Percentiles rank a stretch among this genome's conserved stretches.
phyloP scores from a whole-genome alignment of 768 basidiomycete genomes.

The Mycena galopus region DNA sequence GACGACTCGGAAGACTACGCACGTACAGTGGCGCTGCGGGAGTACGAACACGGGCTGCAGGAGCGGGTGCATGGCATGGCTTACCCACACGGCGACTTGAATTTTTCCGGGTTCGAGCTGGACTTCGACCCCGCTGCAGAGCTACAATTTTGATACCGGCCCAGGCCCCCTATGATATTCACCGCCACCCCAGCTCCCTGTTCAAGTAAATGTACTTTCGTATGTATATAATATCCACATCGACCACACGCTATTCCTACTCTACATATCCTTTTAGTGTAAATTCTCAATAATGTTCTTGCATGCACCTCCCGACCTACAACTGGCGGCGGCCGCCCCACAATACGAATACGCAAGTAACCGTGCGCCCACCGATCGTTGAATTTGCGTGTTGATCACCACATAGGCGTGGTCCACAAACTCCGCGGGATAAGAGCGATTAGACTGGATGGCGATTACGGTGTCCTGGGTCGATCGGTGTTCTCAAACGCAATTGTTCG shows the following conservation, averaged over 20 bases:
- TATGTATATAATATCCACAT: constrained; percentile 10
- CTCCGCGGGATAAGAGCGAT: too few species aligned
- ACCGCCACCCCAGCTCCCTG: neutral
- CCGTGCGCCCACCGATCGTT: too few species aligned
- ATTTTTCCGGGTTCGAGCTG: neutral
- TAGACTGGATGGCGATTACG: too few species aligned
- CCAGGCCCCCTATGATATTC: neutral
- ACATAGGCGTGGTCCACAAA: too few species aligned
- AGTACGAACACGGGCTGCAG: constrained; percentile 22
- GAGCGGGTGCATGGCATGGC: constrained; percentile 5
- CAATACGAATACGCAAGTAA: too few species aligned
- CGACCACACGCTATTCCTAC: neutral
- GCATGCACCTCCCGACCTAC: too few species aligned
- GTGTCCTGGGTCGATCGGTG: too few species aligned
- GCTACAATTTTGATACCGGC: neutral
- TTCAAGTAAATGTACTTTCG: neutral
- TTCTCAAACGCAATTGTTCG: too few species aligned
- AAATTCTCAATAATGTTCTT: neutral
- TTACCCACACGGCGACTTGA: neutral
- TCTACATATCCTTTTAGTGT: constrained; percentile 5
- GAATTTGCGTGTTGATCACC: too few species aligned
- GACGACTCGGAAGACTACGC: neutral
- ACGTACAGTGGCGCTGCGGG: constrained; percentile 14
- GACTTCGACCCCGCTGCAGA: neutral
- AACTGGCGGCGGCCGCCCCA: too few species aligned